Conservation (phyloP, 257 asterid species). For the Capsicum rhomboideum region DNA sequence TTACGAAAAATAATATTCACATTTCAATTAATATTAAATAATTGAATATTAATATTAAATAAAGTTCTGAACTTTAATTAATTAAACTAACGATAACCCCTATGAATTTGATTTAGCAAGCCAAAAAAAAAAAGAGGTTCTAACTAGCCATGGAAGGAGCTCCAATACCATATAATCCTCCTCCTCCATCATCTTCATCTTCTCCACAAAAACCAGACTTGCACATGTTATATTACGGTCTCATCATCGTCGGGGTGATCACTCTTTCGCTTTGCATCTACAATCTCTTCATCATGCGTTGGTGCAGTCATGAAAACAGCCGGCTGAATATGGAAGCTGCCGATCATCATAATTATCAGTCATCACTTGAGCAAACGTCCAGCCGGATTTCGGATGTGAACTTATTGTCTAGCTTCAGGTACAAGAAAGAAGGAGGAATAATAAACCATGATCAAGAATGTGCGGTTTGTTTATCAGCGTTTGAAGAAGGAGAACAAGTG, state of each 20-base stretch:
- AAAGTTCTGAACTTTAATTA: too few species aligned
- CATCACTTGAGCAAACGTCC: background rate
- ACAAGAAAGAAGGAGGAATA: conserved; percentile 28
- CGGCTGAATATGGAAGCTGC: background rate
- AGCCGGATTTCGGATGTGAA: background rate
- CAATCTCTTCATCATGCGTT: conserved; percentile 14
- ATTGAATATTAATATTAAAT: too few species aligned
- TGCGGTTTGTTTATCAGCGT: too few species aligned
- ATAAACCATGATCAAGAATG: too few species aligned
- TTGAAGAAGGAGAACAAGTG: too few species aligned
- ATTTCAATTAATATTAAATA: too few species aligned
- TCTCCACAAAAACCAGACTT: background rate
- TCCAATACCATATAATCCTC: background rate
- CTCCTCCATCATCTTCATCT: background rate
- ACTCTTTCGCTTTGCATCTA: conserved; percentile 2
- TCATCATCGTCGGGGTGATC: conserved; percentile 14
- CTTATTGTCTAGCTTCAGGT: conserved; percentile 37
- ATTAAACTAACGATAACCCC: background rate
- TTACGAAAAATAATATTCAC: too few species aligned
- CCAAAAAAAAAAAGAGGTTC: background rate
- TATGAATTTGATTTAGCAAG: background rate
- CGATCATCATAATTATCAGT: background rate
- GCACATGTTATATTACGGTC: conserved; percentile 19
- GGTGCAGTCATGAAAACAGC: conserved; percentile 4
- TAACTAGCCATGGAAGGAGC: background rate